Evolutionary conservation across 495 filamentous ascomycete species (phyloP), one percentile per base, ranked within the genome.

Genomic region (Tuber brumale): DNA sequence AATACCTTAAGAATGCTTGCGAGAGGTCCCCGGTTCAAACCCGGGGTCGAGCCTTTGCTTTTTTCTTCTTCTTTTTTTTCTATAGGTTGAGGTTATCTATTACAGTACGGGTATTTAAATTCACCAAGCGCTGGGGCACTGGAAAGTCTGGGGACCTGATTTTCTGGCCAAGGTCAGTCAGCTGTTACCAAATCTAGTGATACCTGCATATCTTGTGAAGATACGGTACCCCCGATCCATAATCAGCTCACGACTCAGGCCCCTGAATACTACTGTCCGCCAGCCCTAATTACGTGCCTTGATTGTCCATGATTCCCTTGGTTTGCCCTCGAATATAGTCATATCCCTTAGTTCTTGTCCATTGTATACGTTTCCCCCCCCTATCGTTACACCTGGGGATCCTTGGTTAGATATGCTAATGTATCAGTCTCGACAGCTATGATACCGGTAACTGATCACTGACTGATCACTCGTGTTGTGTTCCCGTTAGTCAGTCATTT

Each of bases 11-110:
- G 76, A 70, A 70, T 51, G 72, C 70, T 71, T 79, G 76, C 71
- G 77, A 79, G 77, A 79, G 77, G 77, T 79, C 76, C 77, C 72
- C 77, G 76, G 76, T 78, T 79, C 72, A 79, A 79, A 79, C 77
- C 77, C 77, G 76, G 76, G 76, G 75, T 78, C 77, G 77, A 79
- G 77, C 77, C 77, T 57, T 44, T 57, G 0, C 5, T 39, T 71
- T 19, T n/a, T 16, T 6, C 12, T 6, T 31, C 5, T 39, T 71
- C 10, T n/a, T 16, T 6, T n/a, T 6, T 31, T 5, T 31, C 14
- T 9, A 12, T 61, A 10, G 8, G 27, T 66, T 10, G 57, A 31
- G 57, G 51, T 51, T 51, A n/a, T 51, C 44, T 46, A 45, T 12
- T 46, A 46, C 5, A 16, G 18, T 18, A 4, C 5, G 44, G 4